Conservation (phyloP, 148 eudicot genomes). For the Beta vulgaris region DNA sequence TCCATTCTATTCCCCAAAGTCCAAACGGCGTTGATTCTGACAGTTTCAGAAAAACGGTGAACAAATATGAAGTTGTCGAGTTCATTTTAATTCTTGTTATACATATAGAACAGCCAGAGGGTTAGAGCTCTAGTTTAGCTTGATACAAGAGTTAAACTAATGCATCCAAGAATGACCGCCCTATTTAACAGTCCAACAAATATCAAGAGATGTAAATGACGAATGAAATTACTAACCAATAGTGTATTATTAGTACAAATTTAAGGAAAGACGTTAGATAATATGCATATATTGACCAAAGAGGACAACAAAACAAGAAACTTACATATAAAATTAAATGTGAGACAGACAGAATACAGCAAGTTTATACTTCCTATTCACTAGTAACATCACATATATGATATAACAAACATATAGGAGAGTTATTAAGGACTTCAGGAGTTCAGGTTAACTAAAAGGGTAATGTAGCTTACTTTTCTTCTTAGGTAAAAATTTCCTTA, state of each 20-base stretch:
- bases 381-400: too few relatives aligned
- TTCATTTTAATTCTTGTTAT: background rate
- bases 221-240: too few relatives aligned
- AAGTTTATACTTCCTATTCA: too few relatives aligned
- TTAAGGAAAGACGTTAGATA: too few relatives aligned
- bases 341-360: background rate
- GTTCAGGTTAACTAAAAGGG: background rate
- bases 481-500: background rate
- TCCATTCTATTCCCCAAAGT: background rate
- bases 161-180: background rate
- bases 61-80: background rate
- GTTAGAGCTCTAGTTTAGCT: background rate
- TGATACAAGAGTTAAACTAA: too few relatives aligned
- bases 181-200: background rate
- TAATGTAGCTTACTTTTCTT: constrained; percentile 5
- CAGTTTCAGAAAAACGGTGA: background rate
- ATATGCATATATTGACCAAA: background rate
- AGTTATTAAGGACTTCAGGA: too few relatives aligned
- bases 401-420: too few relatives aligned
- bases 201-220: too few relatives aligned
- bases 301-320: background rate
- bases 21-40: background rate
- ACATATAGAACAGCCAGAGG: background rate
- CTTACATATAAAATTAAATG: background rate
- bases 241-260: too few relatives aligned